phyloP scores from a whole-genome alignment of 805 yeast genomes.

The Zygoascus bituminiphila region DNA sequence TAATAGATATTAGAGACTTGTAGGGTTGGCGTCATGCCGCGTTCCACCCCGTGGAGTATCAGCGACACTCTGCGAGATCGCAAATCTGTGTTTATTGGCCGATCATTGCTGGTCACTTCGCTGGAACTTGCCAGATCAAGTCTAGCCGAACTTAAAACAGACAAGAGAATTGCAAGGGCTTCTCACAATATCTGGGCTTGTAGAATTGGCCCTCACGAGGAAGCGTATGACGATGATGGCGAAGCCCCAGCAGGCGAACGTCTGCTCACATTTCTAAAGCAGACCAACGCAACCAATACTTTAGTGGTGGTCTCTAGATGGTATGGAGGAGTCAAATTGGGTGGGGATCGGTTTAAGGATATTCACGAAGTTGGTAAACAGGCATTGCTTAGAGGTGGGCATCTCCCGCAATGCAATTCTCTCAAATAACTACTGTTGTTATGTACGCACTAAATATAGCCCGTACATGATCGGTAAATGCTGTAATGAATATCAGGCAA shows the following conservation, averaged over 20 bases:
- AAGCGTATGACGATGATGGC: constrained; percentile 87
- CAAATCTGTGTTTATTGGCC: constrained; percentile 78
- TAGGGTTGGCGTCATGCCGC: constrained; percentile 41
- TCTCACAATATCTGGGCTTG: constrained; percentile 82
- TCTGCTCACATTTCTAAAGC: constrained; percentile 65
- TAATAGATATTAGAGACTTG: too few species aligned
- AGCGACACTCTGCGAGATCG: constrained; percentile 77
- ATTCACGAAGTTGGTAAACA: constrained; percentile 84
- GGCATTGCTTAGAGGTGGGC: constrained; percentile 61
- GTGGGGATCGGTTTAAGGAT: constrained; percentile 90
- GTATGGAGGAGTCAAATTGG: constrained; percentile 88
- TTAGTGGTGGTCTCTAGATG: constrained; percentile 83
- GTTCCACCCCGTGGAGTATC: constrained; percentile 53
- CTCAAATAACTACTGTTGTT: too few species aligned
- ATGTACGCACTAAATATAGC: too few species aligned
- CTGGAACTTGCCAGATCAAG: constrained; percentile 55
- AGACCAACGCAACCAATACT: constrained; percentile 69
- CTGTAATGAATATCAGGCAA: too few species aligned
- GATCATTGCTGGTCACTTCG: constrained; percentile 51
- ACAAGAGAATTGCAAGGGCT: constrained; percentile 59
- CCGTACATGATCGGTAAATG: too few species aligned
- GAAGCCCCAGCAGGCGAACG: constrained; percentile 94
- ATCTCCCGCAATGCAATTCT: constrained; percentile 29
- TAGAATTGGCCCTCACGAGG: constrained; percentile 50
- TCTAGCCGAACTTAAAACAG: constrained; percentile 47